Base-by-base conservation (phyloP, 169 alveolate species). In the Babesia caballi region DNA sequence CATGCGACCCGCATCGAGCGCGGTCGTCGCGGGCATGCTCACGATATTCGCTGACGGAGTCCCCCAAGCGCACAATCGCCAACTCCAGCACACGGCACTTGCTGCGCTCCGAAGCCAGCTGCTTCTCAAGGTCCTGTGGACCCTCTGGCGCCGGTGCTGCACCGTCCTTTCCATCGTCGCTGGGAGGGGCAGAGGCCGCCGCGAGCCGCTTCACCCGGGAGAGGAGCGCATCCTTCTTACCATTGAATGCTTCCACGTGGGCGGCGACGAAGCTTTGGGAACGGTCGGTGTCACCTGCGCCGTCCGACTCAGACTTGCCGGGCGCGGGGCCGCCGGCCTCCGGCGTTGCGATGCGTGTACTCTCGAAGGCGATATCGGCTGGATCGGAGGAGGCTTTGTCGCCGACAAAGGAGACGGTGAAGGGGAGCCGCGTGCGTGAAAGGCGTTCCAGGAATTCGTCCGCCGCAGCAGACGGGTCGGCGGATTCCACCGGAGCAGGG, bases 231-330 rank as follows among this genome's bases (percentile, higher is more conserved):
- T 66, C 33, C 41, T 77, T 77, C 40, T 42, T 65, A 38, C 53
- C 46, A 32, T 77, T 56, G 54, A 77, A 77, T 28, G 72, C 59
- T 19, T 57, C 68, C 32, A 77, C 25, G 28, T 77, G 66, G 23
- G 40, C n/a, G 5, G 28, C 15, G 35, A 67, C 14, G 27, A 32
- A 66, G 3, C 30, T 0, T 1, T 60, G 21, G 11, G 21, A 25
- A 3, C 28, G 63, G 28, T 47, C 54, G 15, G 8, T 21, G 36
- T 57, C 27, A 38, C 27, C 73, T 5, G 25, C 23, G 14, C 56
- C 74, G 17, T 44, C 67, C 17, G 41, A 5, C 32, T 11, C 19
- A 35, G 28, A 11, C 30, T 38, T 28, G 0, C 30, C 66, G 19
- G 40, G 8, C 1, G 33, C n/a, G 15, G 53, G 33, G 30, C 28